Percentiles rank a stretch among this genome's conserved stretches.
These are phyloP conservation scores for Aspergillus glaucus DNA, from an alignment of 2,329 filamentous ascomycete genomes.

Conservation along the genomic window DNA sequence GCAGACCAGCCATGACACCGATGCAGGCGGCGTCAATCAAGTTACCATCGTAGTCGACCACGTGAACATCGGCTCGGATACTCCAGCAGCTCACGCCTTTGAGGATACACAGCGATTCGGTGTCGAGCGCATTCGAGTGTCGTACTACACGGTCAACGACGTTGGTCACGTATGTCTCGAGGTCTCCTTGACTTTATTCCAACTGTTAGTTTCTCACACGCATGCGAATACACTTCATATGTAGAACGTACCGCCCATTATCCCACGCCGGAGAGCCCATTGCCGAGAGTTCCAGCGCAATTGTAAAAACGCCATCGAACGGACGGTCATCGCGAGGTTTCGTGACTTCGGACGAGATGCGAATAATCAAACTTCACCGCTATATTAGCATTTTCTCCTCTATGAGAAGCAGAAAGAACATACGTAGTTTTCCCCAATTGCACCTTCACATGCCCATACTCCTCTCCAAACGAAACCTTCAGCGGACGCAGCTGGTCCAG, in stretches of 20 bases:
- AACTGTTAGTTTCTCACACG: slow-evolving; percentile 6
- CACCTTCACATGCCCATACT: slow-evolving; percentile 85
- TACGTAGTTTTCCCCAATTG: slow-evolving; percentile 85
- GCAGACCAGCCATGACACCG: slow-evolving; percentile 77
- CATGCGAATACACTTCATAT: not conserved
- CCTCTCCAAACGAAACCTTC: slow-evolving; percentile 75
- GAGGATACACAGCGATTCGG: slow-evolving; percentile 89
- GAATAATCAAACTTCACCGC: slow-evolving; percentile 63
- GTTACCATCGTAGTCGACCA: slow-evolving; percentile 85
- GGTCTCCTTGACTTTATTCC: slow-evolving; percentile 60
- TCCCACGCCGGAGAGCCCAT: slow-evolving; percentile 91
- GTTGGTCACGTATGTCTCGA: slow-evolving; percentile 78
- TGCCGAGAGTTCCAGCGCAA: slow-evolving; percentile 81
- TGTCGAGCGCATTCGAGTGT: slow-evolving; percentile 85
- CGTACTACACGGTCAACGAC: slow-evolving; percentile 91
- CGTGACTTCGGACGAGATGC: slow-evolving; percentile 81
- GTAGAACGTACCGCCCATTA: slow-evolving; percentile 57
- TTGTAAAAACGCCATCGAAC: slow-evolving; percentile 92
- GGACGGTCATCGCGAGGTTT: slow-evolving; percentile 81
- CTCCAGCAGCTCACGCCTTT: slow-evolving; percentile 89
- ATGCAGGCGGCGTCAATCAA: slow-evolving; percentile 81
- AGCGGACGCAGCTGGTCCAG: slow-evolving; percentile 75
- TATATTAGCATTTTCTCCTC: not conserved
- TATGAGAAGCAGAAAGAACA: slow-evolving; percentile 10
- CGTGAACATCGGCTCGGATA: slow-evolving; percentile 83